Base-by-base conservation (phyloP, 176 grass and related monocot genomes). In the Avena insularis region DNA sequence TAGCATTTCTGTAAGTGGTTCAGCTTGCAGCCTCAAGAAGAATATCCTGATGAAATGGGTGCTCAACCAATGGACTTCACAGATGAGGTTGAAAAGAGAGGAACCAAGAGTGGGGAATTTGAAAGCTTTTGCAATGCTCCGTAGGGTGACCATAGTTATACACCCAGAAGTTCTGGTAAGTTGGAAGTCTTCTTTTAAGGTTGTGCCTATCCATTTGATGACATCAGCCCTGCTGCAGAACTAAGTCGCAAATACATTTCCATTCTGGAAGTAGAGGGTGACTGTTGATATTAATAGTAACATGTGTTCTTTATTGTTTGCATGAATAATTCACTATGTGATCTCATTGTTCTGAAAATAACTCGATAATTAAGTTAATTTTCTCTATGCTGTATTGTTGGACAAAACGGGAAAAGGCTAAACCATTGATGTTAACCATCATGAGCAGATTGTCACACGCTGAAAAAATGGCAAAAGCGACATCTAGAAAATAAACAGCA, bases 151-250 rank as follows among this genome's bases (percentile, higher is more conserved):
- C 73, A 80, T 86, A 89, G 67, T 90, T 83, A 74, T 78, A 94
- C 91, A 88, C 86, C 96, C 13, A 74, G 86, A 83, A 98, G 88
- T 89, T 64, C 86, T 66, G 96, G 96, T 95, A 88, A 63, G 87
- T 90, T 64, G 56, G 31, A 84, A 9, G 88, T 16, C 23, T 43
- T 59, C 58, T 75, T 55, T 16, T 51, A 16, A 29, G 60, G 8
- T 71, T 75, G 19, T 80, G 66, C 25, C n/a, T 87, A 75, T 68
- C 66, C 29, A 45, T 27, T 85, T 10, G 2, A 68, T 92, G 77
- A 81, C 69, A 46, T 70, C 16, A 58, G 67, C 83, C 49, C 27
- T 77, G 21, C 13, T 75, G 25, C 82, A 92, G 90, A 84, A 74
- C 73, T 89, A 81, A 83, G 85, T 91, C 74, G 45, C 50, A 93